A percentile compares a stretch with the other conserved stretches of the same genome.
Conservation (phyloP, 768 basidiomycete genomes). For the Baorangia bicolor region DNA sequence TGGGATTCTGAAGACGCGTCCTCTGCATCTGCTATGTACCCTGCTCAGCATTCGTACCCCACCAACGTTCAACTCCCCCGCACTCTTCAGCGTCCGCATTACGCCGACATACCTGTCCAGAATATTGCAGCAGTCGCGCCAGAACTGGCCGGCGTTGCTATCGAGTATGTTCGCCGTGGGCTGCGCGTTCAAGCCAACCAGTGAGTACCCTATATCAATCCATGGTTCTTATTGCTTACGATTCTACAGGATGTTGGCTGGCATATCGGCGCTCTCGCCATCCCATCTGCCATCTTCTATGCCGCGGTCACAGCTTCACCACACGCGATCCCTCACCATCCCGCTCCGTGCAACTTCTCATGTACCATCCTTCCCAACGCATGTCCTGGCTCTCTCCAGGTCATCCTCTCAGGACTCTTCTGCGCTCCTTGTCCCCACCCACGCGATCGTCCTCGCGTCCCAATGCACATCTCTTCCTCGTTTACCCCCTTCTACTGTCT, state of each 20-base stretch:
- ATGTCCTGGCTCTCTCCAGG: slow-evolving; percentile 49
- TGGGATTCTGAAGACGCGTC: slow-evolving; percentile 35
- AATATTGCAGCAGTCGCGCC: slow-evolving; percentile 55
- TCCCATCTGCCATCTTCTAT: slow-evolving; percentile 40
- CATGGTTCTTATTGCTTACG: slow-evolving; percentile 31
- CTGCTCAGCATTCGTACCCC: slow-evolving; percentile 30
- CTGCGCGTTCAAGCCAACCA: slow-evolving; percentile 45
- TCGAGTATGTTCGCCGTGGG: slow-evolving; percentile 60
- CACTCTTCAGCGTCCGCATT: slow-evolving; percentile 61
- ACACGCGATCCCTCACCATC: slow-evolving; percentile 32
- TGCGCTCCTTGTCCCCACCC: slow-evolving; percentile 59
- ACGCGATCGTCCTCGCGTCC: slow-evolving; percentile 66
- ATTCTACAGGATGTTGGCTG: slow-evolving; percentile 37
- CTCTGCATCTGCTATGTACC: slow-evolving; percentile 26
- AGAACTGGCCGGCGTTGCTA: slow-evolving; percentile 48
- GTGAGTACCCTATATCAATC: slow-evolving; percentile 33
- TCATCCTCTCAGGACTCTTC: slow-evolving; percentile 32
- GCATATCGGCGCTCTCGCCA: slow-evolving; percentile 46
- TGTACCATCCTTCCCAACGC: slow-evolving; percentile 41
- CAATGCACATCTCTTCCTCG: slow-evolving; percentile 65
- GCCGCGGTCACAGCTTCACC: slow-evolving; percentile 31
- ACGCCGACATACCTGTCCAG: slow-evolving; percentile 54
- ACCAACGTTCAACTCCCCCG: slow-evolving; percentile 66
- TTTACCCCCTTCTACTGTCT: slow-evolving; percentile 41
- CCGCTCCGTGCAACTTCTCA: slow-evolving; percentile 29